Conservation (phyloP, 352 stramenopile species). For the Globisporangium iwayamae region DNA sequence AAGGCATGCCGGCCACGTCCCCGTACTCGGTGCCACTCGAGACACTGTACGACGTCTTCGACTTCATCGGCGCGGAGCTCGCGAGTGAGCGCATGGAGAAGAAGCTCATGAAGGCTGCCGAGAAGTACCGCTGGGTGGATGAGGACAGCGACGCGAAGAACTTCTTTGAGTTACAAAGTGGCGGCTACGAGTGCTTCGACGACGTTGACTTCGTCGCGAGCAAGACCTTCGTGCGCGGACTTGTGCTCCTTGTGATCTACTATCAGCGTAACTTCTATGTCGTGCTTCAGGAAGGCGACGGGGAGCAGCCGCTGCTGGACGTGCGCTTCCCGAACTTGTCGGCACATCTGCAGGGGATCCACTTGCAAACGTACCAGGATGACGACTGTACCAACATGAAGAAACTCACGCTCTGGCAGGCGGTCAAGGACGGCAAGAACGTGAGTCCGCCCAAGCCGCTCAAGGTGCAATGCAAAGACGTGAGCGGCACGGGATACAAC, state of each 20-base stretch:
- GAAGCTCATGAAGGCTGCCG: conserved; percentile 83
- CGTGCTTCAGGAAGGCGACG: conserved; percentile 85
- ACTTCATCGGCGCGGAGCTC: conserved; percentile 83
- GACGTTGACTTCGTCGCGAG: conserved; percentile 82
- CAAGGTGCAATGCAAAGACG: conserved; percentile 81
- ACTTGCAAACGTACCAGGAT: conserved; percentile 79
- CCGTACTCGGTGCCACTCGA: conserved; percentile 68
- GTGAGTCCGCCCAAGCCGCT: conserved; percentile 73
- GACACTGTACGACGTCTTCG: conserved; percentile 81
- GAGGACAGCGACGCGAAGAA: conserved; percentile 65
- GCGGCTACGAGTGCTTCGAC: conserved; percentile 84
- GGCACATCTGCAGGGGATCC: conserved; percentile 83
- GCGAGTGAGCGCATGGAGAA: conserved; percentile 72
- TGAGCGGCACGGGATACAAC: conserved; percentile 77
- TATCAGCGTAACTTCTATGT: conserved; percentile 90
- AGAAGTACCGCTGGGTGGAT: conserved; percentile 91
- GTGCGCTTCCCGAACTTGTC: conserved; percentile 93
- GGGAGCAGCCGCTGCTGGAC: conserved; percentile 92
- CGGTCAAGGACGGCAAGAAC: conserved; percentile 44
- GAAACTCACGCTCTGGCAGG: conserved; percentile 93
- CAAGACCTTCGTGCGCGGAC: conserved; percentile 83
- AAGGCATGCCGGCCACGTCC: conserved; percentile 61
- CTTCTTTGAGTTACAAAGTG: conserved; percentile 94
- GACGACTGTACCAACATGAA: conserved; percentile 85
- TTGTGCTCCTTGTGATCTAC: conserved; percentile 83